Evolutionary conservation across 176 grass and related monocot species (phyloP), one percentile per base, ranked within the genome.

Genomic region (barley (Hordeum vulgare)): DNA sequence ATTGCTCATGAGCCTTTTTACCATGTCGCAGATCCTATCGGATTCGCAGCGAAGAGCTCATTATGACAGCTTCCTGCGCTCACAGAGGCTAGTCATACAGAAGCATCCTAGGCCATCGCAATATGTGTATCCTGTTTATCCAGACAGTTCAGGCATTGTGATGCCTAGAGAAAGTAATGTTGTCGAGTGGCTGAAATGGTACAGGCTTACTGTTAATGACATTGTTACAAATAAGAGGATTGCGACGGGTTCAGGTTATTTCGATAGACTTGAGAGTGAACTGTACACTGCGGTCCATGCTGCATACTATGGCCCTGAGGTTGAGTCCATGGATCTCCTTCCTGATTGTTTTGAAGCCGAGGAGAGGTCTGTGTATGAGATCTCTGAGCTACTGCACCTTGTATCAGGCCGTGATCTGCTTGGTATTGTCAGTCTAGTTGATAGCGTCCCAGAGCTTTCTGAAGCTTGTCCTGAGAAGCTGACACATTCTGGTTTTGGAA

Each of bases 121-220:
- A 10, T 53, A 82, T 77, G 84, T 92, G 2, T 90, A 51, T 51
- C 47, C 47, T 33, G 31, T 33, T 2, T 51, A 91, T 78, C 77
- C 86, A 79, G 45, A 51, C 33, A 67, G 62, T 82, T 84, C 85
- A 36, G 90, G 90, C 56, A 82, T 95, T 77, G 27, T 72, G n/a
- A 34, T 91, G 26, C 23, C 82, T 65, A 95, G 75, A 68, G 87
- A 98, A 82, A 93, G 89, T 68, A 93, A 91, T 80, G 89, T 95
- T 64, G 96, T 98, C 25, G 93, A 98, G 65, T 95, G 96, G 96
- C 83, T 98, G 45, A 98, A 91, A 90, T 98, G 89, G 96, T 98
- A 98, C 39, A 89, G 87, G 82, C 89, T 90, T 26, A 89, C 85
- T 26, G 79, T 98, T 36, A 76, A 93, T 54, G 96, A 98, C 68